Percentiles rank a stretch among this genome's conserved stretches.
These are phyloP conservation scores for Ampelocalamus luodianensis DNA, from an alignment of 176 grass and related monocot genomes.

Conservation along the genomic window DNA sequence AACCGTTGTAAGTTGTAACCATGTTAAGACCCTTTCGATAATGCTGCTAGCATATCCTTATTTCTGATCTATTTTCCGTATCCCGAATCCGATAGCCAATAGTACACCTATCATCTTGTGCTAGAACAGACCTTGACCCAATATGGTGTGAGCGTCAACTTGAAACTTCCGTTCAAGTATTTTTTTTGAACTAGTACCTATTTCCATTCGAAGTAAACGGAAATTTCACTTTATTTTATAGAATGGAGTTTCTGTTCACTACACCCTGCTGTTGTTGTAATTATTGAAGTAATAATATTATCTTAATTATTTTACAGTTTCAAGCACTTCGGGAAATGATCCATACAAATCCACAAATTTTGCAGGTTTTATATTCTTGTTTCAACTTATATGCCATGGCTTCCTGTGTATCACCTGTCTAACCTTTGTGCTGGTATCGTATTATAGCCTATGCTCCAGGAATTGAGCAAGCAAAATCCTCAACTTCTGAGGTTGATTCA, in stretches of 20 bases:
- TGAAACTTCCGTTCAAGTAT: not conserved
- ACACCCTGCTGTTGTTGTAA: not conserved
- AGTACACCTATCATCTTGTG: slow-evolving; percentile 14
- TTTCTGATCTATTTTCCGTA: not conserved
- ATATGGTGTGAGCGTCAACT: not conserved
- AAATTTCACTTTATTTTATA: slow-evolving; percentile 3
- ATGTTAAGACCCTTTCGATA: not conserved
- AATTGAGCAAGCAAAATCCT: slow-evolving; percentile 94
- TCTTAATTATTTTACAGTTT: slow-evolving; percentile 69
- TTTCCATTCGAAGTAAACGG: not conserved
- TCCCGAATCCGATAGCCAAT: not conserved
- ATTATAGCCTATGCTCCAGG: slow-evolving; percentile 91
- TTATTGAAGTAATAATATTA: slow-evolving; percentile 35
- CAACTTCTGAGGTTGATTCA: slow-evolving; percentile 88
- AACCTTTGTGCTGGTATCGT: slow-evolving; percentile 37
- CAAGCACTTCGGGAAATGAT: slow-evolving; percentile 88
- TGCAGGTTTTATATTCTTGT: slow-evolving; percentile 64
- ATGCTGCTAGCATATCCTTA: not conserved
- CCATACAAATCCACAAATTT: slow-evolving; percentile 94
- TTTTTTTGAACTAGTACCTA: not conserved
- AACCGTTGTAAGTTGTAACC: not conserved
- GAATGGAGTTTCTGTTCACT: not conserved
- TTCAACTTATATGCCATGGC: slow-evolving; percentile 23
- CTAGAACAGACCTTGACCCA: not conserved
- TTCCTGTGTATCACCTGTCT: slow-evolving; percentile 26